Conservation (phyloP, 805 yeast species). For the Brettanomyces bruxellensis region DNA sequence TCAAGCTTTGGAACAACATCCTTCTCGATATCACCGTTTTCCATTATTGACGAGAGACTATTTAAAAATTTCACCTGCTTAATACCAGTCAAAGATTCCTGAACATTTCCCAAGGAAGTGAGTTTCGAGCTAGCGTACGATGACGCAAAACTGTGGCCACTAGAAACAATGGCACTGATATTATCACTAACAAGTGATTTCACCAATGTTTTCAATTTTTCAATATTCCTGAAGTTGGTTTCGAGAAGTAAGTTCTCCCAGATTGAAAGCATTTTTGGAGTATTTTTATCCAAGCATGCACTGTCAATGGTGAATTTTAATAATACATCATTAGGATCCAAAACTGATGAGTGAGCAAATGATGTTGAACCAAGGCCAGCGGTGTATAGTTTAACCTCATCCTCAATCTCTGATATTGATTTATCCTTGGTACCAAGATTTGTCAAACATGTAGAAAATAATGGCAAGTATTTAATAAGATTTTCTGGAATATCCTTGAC, state of each 20-base stretch:
- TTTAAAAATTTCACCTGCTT: conserved; percentile 65
- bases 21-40: conserved; percentile 37
- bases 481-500: conserved; percentile 44
- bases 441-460: conserved; percentile 73
- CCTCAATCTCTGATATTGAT: conserved; percentile 74
- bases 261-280: conserved; percentile 49
- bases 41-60: conserved; percentile 45
- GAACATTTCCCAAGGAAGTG: conserved; percentile 49
- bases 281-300: conserved; percentile 58
- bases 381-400: conserved; percentile 69
- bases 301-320: conserved; percentile 56
- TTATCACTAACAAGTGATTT: conserved; percentile 71
- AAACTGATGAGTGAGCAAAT: conserved; percentile 47
- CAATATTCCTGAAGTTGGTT: conserved; percentile 58
- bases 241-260: conserved; percentile 60
- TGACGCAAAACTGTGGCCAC: conserved; percentile 82
- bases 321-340: conserved; percentile 35
- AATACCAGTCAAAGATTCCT: conserved; percentile 65
- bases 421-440: conserved; percentile 74
- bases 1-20: conserved; percentile 60
- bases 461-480: conserved; percentile 59
- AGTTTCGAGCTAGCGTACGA: conserved; percentile 56
- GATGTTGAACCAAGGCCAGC: conserved; percentile 74
- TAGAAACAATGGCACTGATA: conserved; percentile 69
- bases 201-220: conserved; percentile 64